Evolutionary conservation across 768 basidiomycete genomes (phyloP), one percentile per base, ranked within the genome.

Genomic region (Epithele typhae): DNA sequence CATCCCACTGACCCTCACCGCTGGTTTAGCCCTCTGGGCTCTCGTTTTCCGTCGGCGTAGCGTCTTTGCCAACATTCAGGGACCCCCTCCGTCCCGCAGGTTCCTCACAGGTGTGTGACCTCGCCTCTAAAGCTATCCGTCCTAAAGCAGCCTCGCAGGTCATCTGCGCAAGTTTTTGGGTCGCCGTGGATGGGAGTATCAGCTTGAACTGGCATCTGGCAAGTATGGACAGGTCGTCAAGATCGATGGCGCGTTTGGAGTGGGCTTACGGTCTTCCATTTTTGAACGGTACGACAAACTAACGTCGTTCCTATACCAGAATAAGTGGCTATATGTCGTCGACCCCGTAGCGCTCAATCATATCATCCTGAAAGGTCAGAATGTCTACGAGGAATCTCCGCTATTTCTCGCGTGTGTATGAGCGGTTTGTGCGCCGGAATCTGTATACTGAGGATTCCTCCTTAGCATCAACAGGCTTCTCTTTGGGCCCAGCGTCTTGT

Each of bases 311-410:
- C 18, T 10, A 17, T 3, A 12, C 25, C 21, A 52, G 51, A 17
- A 17, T 2, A 40, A 35, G n/a, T 25, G 25, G 8, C 14, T 52
- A 4, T 48, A 44, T 38, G 48, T 50, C n/a, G 47, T 44, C 19
- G 53, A 55, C 25, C 51, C 51, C 3, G 12, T 40, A 14, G 49
- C 54, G 8, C 48, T 53, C 0, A 47, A 49, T 15, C 43, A 43
- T 27, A 72, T 78, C 25, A 15, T 52, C 17, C 27, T 55, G 6
- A 55, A 52, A 17, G 51, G 48, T 15, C 45, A 52, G 24, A 40
- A 47, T 36, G 22, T 47, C 1, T 52, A 43, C 22, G 43, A 45
- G 21, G 47, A 55, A 45, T 69, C 74, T 0, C 51, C 64, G 0
- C 40, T 19, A 18, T 43, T 49, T 30, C 14, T 46, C n/a, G 14